Percentiles rank a stretch among this genome's conserved stretches.
Conservation (phyloP, 2,329 filamentous ascomycete genomes). For the Tolypocladium inflatum region DNA sequence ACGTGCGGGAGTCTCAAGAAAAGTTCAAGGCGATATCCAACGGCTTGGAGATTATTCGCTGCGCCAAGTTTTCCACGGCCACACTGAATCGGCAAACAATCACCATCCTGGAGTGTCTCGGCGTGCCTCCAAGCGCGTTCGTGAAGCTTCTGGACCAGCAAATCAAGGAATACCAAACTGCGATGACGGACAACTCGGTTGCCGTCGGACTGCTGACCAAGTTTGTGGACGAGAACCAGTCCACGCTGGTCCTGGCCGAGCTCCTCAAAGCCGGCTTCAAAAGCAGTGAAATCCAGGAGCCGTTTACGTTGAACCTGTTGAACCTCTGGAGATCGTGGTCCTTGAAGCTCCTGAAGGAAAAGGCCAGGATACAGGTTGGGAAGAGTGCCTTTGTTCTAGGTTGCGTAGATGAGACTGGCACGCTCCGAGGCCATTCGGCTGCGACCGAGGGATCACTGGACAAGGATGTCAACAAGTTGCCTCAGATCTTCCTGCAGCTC, state of each 20-base stretch:
- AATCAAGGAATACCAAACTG: conserved; percentile 56
- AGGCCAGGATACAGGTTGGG: conserved; percentile 74
- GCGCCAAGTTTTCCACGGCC: conserved; percentile 65
- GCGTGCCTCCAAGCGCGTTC: conserved; percentile 60
- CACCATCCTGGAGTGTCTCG: conserved; percentile 68
- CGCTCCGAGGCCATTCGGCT: conserved; percentile 61
- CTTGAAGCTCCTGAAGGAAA: conserved; percentile 84
- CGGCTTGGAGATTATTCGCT: conserved; percentile 76
- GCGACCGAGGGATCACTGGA: conserved; percentile 26
- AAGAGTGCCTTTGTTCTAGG: conserved; percentile 82
- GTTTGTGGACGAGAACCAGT: conserved; percentile 79
- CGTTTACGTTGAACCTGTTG: conserved; percentile 72
- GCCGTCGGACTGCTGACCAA: conserved; percentile 62
- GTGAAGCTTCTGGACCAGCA: conserved; percentile 56
- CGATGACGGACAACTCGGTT: conserved; percentile 54
- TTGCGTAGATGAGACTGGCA: conserved; percentile 75
- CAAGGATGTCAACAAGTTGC: conserved; percentile 46
- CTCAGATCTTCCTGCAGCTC: conserved; percentile 85
- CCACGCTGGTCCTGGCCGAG: conserved; percentile 61
- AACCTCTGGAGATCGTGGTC: conserved; percentile 84
- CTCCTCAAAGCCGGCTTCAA: conserved; percentile 80
- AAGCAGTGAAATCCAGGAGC: conserved; percentile 49
- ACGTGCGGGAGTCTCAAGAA: conserved; percentile 74
- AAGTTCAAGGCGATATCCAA: conserved; percentile 71
- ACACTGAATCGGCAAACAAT: conserved; percentile 89